phyloP scores from a whole-genome alignment of 495 filamentous ascomycete species.

The Neurospora tetraspora region DNA sequence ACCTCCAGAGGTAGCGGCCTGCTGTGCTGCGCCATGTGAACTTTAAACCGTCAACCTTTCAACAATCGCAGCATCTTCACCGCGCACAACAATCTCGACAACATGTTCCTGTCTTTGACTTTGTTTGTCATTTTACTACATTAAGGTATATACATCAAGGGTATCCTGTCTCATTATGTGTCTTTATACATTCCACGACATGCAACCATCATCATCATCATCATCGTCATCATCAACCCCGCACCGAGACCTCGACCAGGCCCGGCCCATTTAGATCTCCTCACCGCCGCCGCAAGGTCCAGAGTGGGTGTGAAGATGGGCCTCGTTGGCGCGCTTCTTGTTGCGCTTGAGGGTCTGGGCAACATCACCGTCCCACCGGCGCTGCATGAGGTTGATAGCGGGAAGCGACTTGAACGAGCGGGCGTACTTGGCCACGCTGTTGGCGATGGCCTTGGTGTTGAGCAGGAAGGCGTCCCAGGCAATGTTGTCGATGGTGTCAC shows the following conservation, averaged over 20 bases:
- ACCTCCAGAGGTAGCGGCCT: not conserved
- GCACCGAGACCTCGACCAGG: not conserved
- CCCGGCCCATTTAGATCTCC: not conserved
- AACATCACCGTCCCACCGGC: conserved; percentile 10
- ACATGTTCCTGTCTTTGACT: not conserved
- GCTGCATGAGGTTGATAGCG: not conserved
- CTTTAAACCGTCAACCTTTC: not conserved
- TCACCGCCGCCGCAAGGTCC: conserved; percentile 13
- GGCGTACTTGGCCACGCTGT: conserved; percentile 53
- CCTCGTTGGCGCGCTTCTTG: not conserved
- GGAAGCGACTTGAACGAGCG: conserved; percentile 33
- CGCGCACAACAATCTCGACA: not conserved
- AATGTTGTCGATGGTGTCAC: conserved; percentile 52
- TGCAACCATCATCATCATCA: not conserved
- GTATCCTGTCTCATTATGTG: not conserved
- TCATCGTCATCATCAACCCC: not conserved
- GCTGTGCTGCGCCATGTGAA: not conserved
- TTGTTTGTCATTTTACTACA: not conserved
- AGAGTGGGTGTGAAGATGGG: not conserved
- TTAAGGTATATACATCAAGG: not conserved
- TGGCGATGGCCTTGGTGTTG: conserved; percentile 52
- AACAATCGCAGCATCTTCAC: not conserved
- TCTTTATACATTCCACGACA: not conserved
- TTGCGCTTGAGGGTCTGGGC: conserved; percentile 6
- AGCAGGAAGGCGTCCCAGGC: conserved; percentile 48